Evolutionary conservation across 2,329 filamentous ascomycete species (phyloP), one percentile per base, ranked within the genome.

Genomic region (Pseudopyricularia javanii): DNA sequence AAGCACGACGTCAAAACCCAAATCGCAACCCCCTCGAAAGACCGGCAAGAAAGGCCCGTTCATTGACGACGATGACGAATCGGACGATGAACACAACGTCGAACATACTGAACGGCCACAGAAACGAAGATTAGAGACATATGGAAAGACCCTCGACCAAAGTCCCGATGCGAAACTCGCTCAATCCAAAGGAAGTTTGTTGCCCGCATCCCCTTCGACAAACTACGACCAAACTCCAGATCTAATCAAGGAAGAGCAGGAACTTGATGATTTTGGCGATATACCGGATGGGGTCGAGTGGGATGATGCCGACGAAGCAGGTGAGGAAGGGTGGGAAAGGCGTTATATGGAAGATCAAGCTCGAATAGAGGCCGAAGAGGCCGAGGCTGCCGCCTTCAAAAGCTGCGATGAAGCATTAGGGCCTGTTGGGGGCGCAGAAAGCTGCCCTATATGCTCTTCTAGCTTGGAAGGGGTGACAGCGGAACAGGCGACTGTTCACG

Each of bases 381-480:
- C 72, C 9, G 74, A 71, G 22, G 22, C 7, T 64, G 68, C 3
- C 62, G 33, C 20, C 5, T 14, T 28, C 33, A 24, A 68, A 22
- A 67, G 66, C 47, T 62, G 62, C 22, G 64, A 68, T 40, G 63
- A 63, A 14, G 59, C 63, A 58, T 54, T 59, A 53, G 2, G 61
- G 63, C 22, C 40, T 14, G 62, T 63, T 20, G 59, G 59, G 17
- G 68, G 68, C 59, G 61, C 65, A 9, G 66, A 66, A 52, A 69
- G 66, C 43, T 97, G 91, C 64, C 91, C 91, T 1, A 83, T 97
- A 28, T 97, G 93, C 65, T 79, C 78, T 59, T 72, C 73, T 1
- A 80, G 69, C 57, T 71, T 96, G 33, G 68, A 65, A 15, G 83
- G 81, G 0, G 65, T 83, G 12, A 79, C 72, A 53, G 63, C 69